phyloP scores from a whole-genome alignment of 305 asterid species.

The Nicotiana rustica region DNA sequence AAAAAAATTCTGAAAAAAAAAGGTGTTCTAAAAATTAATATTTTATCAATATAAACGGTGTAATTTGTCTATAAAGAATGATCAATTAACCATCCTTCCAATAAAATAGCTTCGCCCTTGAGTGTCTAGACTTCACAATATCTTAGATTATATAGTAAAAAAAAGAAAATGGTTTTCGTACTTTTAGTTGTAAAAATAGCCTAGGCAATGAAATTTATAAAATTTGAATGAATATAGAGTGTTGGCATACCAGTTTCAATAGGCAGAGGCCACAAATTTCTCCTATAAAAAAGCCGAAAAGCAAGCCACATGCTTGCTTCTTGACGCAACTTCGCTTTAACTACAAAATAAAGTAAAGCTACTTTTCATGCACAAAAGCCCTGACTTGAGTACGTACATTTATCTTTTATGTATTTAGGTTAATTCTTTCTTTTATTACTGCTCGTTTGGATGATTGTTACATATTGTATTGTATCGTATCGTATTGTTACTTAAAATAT shows the following conservation, averaged over 20 bases:
- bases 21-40: too few relatives aligned
- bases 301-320: conserved; percentile 22
- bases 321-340: background rate
- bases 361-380: background rate
- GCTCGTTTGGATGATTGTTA: too few relatives aligned
- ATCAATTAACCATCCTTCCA: too few relatives aligned
- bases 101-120: too few relatives aligned
- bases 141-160: too few relatives aligned
- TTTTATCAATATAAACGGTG: too few relatives aligned
- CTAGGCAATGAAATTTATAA: background rate
- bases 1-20: too few relatives aligned
- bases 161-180: background rate
- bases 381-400: background rate
- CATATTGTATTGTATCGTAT: too few relatives aligned
- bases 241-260: background rate
- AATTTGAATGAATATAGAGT: background rate
- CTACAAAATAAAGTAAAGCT: background rate
- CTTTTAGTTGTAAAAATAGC: background rate
- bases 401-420: background rate
- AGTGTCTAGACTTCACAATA: background rate
- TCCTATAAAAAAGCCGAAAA: conserved; percentile 8
- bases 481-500: too few relatives aligned
- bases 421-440: too few relatives aligned
- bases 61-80: too few relatives aligned
- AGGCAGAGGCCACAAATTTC: background rate